Evolutionary conservation across 306 rosid genomes (phyloP).

Genomic region (Astragalus glycyphyllos): DNA sequence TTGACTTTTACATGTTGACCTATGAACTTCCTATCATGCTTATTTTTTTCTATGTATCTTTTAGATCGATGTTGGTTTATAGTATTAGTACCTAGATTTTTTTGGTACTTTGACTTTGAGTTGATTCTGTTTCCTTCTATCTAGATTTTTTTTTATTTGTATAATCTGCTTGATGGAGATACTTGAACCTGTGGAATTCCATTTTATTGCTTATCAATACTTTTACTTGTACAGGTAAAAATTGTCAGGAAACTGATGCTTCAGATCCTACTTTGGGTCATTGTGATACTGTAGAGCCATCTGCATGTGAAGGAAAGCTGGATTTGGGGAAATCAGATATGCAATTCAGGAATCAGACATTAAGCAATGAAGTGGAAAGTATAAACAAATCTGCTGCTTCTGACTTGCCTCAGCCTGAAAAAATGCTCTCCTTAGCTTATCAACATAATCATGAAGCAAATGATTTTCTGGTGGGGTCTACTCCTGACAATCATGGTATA

Average conservation of each 20-base stretch:
- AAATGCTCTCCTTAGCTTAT: constrained; percentile 63
- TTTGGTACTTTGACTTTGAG: constrained; percentile 10
- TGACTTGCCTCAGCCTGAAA: constrained; percentile 80
- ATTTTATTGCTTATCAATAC: constrained; percentile 24
- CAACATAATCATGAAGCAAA: constrained; percentile 53
- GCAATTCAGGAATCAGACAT: constrained; percentile 50
- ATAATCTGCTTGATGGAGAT: constrained; percentile 23
- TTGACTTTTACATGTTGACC: constrained; percentile 22
- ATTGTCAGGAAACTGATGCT: constrained; percentile 43
- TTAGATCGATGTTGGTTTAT: background rate
- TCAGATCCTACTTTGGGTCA: constrained; percentile 41
- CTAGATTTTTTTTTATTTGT: background rate
- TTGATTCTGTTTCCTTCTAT: constrained; percentile 4
- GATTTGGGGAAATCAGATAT: constrained; percentile 52
- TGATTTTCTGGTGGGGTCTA: constrained; percentile 61
- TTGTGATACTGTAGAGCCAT: constrained; percentile 48
- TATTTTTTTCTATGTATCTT: background rate
- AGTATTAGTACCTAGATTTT: background rate
- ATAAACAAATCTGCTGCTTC: constrained; percentile 57
- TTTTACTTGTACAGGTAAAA: constrained; percentile 54
- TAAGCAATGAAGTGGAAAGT: constrained; percentile 44
- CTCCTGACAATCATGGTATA: constrained; percentile 63
- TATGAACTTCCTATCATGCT: background rate
- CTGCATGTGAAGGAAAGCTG: constrained; percentile 43
- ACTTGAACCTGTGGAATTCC: constrained; percentile 7